Conservation (phyloP, 1,284 basidiomycete species). For the Polyporus tsugae region DNA sequence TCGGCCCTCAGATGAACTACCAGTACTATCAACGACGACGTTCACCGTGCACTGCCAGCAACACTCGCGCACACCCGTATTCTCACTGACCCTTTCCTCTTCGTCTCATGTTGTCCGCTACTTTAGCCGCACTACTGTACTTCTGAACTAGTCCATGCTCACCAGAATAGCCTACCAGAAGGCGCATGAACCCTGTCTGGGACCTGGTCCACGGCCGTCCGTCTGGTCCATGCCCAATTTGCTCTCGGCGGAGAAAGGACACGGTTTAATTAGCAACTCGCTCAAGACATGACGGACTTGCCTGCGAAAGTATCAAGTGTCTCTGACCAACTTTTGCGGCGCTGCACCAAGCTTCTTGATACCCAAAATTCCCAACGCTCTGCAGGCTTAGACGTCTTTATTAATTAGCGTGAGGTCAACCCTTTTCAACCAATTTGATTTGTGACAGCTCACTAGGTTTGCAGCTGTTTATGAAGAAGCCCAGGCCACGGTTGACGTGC, state of each 20-base stretch:
- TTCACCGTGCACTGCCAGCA: background rate
- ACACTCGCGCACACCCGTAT: background rate
- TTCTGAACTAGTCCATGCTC: background rate
- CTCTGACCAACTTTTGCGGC: background rate
- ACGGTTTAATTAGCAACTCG: background rate
- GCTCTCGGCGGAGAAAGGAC: background rate
- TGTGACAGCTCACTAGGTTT: background rate
- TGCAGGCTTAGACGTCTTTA: background rate
- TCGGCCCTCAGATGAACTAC: no score
- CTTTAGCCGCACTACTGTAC: background rate
- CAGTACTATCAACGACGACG: background rate
- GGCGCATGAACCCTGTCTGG: background rate
- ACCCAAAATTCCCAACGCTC: background rate
- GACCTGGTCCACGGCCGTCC: background rate
- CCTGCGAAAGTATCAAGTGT: background rate
- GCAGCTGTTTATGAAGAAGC: background rate
- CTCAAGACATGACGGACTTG: background rate
- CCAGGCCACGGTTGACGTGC: background rate
- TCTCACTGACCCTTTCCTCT: background rate
- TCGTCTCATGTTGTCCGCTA: background rate
- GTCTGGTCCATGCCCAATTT: background rate
- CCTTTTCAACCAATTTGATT: background rate
- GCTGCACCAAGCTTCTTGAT: background rate
- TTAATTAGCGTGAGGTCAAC: background rate
- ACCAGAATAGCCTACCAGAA: background rate